phyloP scores from a whole-genome alignment of 306 rosid species.

The Oemleria cerasiformis region DNA sequence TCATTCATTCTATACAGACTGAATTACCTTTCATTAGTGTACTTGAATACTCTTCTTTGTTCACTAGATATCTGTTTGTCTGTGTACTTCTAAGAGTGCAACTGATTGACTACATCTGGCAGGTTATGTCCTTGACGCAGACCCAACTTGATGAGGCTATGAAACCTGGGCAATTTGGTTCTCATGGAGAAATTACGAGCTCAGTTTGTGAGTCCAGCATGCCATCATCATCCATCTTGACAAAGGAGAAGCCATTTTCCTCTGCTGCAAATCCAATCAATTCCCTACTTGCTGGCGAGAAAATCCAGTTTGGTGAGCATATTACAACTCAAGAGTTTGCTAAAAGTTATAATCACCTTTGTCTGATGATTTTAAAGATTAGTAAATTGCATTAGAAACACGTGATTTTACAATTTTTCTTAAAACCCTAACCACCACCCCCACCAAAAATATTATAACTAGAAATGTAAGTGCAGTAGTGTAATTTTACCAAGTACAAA shows the following conservation, averaged over 20 bases:
- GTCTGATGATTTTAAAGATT: constrained; percentile 2
- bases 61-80: neutral
- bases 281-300: constrained; percentile 96
- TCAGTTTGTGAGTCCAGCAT: constrained; percentile 55
- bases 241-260: constrained; percentile 62
- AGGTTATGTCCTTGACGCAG: constrained; percentile 90
- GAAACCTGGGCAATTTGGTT: constrained; percentile 81
- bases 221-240: constrained; percentile 67
- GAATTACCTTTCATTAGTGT: neutral
- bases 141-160: constrained; percentile 95
- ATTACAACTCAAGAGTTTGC: neutral
- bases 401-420: no score
- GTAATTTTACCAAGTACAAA: no score
- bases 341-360: constrained; percentile 14
- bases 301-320: constrained; percentile 94
- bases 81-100: constrained; percentile 16
- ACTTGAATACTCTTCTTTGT: neutral
- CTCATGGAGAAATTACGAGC: constrained; percentile 50
- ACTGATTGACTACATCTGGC: constrained; percentile 26
- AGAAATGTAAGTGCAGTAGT: no score
- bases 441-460: no score
- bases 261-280: constrained; percentile 73
- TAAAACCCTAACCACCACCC: no score
- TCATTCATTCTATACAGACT: no score
- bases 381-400: no score